These are phyloP conservation scores for Clonostachys rosea DNA, from an alignment of 2,329 filamentous ascomycete genomes.

Conservation along the genomic window DNA sequence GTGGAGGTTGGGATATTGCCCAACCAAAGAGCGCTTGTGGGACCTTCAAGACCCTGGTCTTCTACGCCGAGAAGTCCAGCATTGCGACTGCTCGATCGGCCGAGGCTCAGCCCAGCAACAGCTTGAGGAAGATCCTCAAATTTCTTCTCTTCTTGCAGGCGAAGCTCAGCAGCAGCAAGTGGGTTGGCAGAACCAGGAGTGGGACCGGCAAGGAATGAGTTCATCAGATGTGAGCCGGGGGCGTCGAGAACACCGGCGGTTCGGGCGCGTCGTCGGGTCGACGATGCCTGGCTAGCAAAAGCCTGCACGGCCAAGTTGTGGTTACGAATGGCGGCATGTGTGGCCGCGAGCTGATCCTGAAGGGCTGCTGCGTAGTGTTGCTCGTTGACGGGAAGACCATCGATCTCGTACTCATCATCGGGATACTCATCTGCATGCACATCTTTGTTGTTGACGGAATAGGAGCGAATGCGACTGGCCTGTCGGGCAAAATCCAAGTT, in stretches of 20 bases:
- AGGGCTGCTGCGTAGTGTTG: constrained; percentile 56
- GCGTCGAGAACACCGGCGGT: constrained; percentile 90
- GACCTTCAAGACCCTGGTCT: constrained; percentile 78
- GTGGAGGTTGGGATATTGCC: constrained; percentile 97
- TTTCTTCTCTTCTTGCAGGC: constrained; percentile 69
- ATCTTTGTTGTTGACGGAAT: constrained; percentile 97
- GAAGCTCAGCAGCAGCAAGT: constrained; percentile 71
- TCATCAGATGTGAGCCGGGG: constrained; percentile 60
- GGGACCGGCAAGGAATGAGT: constrained; percentile 67
- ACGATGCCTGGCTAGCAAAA: constrained; percentile 74
- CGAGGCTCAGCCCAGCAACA: constrained; percentile 75
- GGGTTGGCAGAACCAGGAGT: constrained; percentile 66
- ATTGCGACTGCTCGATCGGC: constrained; percentile 59
- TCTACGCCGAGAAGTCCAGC: constrained; percentile 67
- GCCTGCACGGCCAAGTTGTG: constrained; percentile 93
- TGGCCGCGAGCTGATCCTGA: constrained; percentile 59
- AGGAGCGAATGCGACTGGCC: constrained; percentile 87
- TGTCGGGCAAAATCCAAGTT: constrained; percentile 74
- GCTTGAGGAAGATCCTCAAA: constrained; percentile 78
- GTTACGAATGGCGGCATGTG: constrained; percentile 71
- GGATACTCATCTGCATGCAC: constrained; percentile 90
- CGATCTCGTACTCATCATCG: constrained; percentile 30
- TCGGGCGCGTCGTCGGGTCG: constrained; percentile 79
- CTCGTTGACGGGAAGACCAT: constrained; percentile 36
- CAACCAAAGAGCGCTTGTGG: constrained; percentile 92